Evolutionary conservation across 1,139 yeast species (phyloP).

Genomic region (Candida frijolesensis): DNA sequence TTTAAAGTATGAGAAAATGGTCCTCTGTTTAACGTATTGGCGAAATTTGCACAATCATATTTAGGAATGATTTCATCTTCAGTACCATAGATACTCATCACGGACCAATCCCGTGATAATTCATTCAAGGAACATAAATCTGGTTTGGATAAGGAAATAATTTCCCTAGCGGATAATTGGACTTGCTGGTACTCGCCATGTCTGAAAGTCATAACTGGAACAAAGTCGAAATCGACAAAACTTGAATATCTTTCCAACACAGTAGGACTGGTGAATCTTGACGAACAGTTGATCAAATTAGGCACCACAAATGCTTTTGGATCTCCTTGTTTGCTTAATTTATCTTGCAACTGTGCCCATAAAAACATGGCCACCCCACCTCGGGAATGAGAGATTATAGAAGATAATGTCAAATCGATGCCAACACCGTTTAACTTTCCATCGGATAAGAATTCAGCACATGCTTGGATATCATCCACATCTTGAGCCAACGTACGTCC

Average conservation of each 20-base stretch:
- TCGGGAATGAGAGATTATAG: conserved; percentile 76
- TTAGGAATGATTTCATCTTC: conserved; percentile 67
- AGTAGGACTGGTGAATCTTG: conserved; percentile 52
- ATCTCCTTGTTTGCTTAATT: conserved; percentile 27
- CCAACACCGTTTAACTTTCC: conserved; percentile 39
- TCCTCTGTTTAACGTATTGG: conserved; percentile 56
- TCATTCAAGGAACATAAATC: conserved; percentile 46
- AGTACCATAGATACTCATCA: conserved; percentile 72
- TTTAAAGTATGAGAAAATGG: conserved; percentile 55
- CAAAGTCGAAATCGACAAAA: conserved; percentile 19
- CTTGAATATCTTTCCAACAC: conserved; percentile 38
- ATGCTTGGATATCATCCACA: conserved; percentile 62
- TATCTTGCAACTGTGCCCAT: conserved; percentile 59
- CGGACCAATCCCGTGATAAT: conserved; percentile 51
- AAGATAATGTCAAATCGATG: conserved; percentile 47
- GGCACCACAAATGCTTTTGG: conserved; percentile 51
- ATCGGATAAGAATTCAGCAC: conserved; percentile 46
- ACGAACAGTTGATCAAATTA: conserved; percentile 68
- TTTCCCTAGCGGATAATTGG: conserved; percentile 54
- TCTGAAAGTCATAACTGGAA: conserved; percentile 30
- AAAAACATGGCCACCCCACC: conserved; percentile 78
- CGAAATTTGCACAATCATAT: conserved; percentile 60
- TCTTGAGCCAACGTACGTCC: conserved; percentile 70
- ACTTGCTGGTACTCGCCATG: conserved; percentile 48
- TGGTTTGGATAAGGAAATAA: conserved; percentile 52